Evolutionary conservation across 257 asterid species (phyloP).

Genomic region (Ballota nigra): DNA sequence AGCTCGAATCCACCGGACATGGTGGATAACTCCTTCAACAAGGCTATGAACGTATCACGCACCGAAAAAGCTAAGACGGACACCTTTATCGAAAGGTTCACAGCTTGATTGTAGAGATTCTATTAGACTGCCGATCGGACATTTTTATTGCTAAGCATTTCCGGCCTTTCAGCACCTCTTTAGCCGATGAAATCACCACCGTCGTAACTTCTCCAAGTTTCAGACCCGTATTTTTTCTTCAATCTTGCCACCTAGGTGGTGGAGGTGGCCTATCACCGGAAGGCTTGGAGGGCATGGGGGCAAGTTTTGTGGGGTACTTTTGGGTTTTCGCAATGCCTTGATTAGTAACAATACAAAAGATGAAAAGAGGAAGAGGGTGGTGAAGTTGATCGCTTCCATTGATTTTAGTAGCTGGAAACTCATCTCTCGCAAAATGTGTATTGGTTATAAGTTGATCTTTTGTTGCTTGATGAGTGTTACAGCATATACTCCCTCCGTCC

Average conservation of each 20-base stretch:
- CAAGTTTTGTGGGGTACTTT: too few species aligned
- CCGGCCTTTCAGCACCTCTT: background rate
- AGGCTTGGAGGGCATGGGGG: too few species aligned
- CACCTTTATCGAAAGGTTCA: conserved; percentile 10
- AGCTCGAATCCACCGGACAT: conserved; percentile 16
- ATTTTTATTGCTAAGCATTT: conserved; percentile 16
- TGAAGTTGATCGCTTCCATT: conserved; percentile 17
- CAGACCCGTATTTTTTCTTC: background rate
- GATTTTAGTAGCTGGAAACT: too few species aligned
- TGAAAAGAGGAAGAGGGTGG: conserved; percentile 9
- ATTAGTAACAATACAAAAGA: conserved; percentile 16
- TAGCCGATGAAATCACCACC: background rate
- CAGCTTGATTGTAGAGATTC: background rate
- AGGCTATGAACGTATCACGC: background rate
- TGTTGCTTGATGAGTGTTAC: too few species aligned
- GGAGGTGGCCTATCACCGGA: too few species aligned
- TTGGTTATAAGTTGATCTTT: too few species aligned
- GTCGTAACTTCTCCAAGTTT: background rate
- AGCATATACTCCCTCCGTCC: too few species aligned
- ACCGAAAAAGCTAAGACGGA: background rate
- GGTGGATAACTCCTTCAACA: background rate
- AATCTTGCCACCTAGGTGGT: background rate
- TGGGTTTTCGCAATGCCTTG: background rate
- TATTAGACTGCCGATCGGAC: background rate
- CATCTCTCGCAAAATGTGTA: too few species aligned